Evolutionary conservation across 805 yeast genomes (phyloP), one percentile per base, ranked within the genome.

Genomic region (Nakazawaea ernobii): DNA sequence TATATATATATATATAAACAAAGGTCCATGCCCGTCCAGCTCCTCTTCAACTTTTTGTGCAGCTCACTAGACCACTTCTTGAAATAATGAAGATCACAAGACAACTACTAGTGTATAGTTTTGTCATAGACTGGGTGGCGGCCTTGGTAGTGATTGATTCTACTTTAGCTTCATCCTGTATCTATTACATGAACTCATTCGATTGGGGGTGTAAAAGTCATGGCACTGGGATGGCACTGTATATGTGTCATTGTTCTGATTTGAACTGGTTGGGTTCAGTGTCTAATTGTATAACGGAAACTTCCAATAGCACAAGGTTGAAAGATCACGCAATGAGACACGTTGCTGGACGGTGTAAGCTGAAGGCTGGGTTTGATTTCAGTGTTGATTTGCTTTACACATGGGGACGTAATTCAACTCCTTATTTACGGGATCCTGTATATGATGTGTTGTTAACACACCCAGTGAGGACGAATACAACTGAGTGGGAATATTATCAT

Each of bases 161-260:
- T 8, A 58, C 66, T 3, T 49, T 69, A 11, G 74, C 75, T 1
- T 60, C 73, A 2, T 60, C 71, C 28, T 70, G 75, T 54, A 55
- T 70, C 13, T 70, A 70, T 53, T 69, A 70, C 48, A 57, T 68
- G 52, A 56, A 59, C 39, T 58, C 57, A 29, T 63, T 61, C 42
- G 69, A 71, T 46, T 73, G 77, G 77, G 74, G 73, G 1, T 73
- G 79, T 52, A 57, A 65, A 1, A 65, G 65, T 44, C 62, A 62
- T 29, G 39, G 43, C 3, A 35, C 17, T 14, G 45, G 39, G 9
- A 66, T 61, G 53, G 55, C 52, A 4, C 58, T 64, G 1, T 71
- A 66, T 49, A 54, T 49, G 2, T 74, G 79, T 45, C 67, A 71
- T 15, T 74, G 79, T 53, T 52, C 54, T 4, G 71, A 71, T 52